Evolutionary conservation across 2,329 filamentous ascomycete species (phyloP).

Genomic region (Zymoseptoria ardabiliae): DNA sequence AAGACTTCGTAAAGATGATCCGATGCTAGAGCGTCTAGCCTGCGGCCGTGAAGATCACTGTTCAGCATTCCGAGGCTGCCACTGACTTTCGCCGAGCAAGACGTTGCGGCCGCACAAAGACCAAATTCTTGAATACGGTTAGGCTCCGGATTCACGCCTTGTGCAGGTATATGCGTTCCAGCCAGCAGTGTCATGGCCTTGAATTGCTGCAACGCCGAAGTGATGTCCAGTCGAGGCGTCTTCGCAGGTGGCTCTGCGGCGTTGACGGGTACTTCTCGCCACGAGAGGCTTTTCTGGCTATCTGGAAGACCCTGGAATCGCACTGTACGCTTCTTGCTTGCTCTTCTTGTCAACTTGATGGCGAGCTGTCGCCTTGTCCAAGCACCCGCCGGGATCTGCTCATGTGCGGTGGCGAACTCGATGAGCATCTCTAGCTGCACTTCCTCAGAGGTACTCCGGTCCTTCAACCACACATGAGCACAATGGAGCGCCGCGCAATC

Average conservation of each 20-base stretch:
- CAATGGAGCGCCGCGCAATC: background rate
- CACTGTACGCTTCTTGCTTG: no score
- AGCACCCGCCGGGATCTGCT: background rate
- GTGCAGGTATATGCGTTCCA: no score
- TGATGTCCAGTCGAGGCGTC: no score
- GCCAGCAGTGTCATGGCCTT: no score
- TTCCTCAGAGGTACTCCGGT: background rate
- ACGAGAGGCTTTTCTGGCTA: no score
- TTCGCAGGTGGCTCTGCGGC: no score
- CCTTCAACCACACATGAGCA: background rate
- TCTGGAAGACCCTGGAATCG: no score
- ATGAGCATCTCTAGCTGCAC: background rate
- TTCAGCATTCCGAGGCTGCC: background rate
- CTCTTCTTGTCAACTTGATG: no score
- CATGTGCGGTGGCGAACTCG: background rate
- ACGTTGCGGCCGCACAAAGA: background rate
- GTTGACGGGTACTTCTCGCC: no score
- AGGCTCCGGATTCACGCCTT: no score
- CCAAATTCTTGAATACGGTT: background rate
- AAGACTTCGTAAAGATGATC: background rate
- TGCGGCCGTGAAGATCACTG: background rate
- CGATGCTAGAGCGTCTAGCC: no score
- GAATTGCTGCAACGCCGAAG: no score
- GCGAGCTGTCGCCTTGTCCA: background rate
- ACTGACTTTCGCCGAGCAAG: background rate